Evolutionary conservation across 2,329 filamentous ascomycete genomes (phyloP).

Genomic region (Colletotrichum sp.): DNA sequence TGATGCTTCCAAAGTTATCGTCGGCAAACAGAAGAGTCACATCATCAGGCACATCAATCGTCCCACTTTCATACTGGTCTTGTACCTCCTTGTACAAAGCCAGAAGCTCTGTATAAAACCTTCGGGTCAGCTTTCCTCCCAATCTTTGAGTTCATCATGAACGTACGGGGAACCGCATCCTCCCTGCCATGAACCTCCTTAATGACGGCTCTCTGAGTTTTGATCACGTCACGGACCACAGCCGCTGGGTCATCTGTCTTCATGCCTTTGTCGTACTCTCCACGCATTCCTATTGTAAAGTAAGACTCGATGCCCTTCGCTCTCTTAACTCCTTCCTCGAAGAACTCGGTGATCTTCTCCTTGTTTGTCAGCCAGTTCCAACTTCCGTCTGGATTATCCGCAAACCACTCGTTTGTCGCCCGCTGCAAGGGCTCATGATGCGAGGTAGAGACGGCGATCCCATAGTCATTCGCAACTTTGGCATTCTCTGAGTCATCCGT

Average conservation of each 20-base stretch:
- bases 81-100: slow-evolving; percentile 71
- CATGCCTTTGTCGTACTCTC: slow-evolving; percentile 60
- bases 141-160: not conserved
- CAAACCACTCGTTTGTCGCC: slow-evolving; percentile 53
- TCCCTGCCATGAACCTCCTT: slow-evolving; percentile 51
- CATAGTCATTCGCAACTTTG: slow-evolving; percentile 64
- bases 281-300: slow-evolving; percentile 64
- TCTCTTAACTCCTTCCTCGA: slow-evolving; percentile 58
- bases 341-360: slow-evolving; percentile 59
- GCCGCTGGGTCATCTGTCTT: slow-evolving; percentile 53
- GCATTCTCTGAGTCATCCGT: slow-evolving; percentile 64
- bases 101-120: slow-evolving; percentile 53
- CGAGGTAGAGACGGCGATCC: slow-evolving; percentile 67
- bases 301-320: slow-evolving; percentile 62
- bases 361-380: slow-evolving; percentile 66
- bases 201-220: slow-evolving; percentile 58
- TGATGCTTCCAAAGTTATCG: slow-evolving; percentile 66
- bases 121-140: not conserved
- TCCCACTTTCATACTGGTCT: slow-evolving; percentile 63
- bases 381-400: slow-evolving; percentile 44
- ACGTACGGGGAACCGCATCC: slow-evolving; percentile 46
- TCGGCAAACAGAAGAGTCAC: slow-evolving; percentile 67
- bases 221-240: slow-evolving; percentile 57
- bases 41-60: slow-evolving; percentile 61
- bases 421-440: slow-evolving; percentile 71